Conservation (phyloP, 495 filamentous ascomycete species). For the Daldinia loculata region DNA sequence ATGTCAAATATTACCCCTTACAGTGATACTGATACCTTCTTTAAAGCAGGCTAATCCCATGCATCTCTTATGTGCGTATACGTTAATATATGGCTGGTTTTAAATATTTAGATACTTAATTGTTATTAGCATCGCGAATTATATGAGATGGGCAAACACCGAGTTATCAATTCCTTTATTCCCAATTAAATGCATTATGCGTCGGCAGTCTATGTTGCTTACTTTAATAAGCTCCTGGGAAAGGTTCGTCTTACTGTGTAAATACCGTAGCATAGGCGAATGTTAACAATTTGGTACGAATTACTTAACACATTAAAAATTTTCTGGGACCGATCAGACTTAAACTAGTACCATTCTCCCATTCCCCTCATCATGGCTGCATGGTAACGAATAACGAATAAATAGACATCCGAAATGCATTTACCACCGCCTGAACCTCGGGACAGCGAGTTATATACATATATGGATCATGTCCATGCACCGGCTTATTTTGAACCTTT, state of each 20-base stretch:
- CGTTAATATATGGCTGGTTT: no score
- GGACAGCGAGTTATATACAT: constrained; percentile 5
- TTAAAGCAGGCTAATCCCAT: no score
- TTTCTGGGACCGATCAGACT: neutral
- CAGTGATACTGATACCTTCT: no score
- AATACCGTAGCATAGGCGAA: neutral
- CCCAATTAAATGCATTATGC: no score
- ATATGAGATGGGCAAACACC: no score
- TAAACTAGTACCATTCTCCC: neutral
- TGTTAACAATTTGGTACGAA: neutral
- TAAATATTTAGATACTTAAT: no score
- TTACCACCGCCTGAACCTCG: constrained; percentile 9
- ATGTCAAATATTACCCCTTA: no score
- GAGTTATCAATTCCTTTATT: no score
- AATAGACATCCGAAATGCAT: constrained; percentile 10
- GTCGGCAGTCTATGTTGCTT: no score
- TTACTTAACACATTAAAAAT: neutral
- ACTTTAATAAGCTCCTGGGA: neutral
- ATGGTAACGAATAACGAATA: neutral
- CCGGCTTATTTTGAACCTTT: neutral
- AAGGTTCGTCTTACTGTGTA: neutral
- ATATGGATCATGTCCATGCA: neutral
- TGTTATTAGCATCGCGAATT: no score
- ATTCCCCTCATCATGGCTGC: neutral
- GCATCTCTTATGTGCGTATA: no score